phyloP scores from a whole-genome alignment of 257 asterid genomes.

The Striga asiatica region DNA sequence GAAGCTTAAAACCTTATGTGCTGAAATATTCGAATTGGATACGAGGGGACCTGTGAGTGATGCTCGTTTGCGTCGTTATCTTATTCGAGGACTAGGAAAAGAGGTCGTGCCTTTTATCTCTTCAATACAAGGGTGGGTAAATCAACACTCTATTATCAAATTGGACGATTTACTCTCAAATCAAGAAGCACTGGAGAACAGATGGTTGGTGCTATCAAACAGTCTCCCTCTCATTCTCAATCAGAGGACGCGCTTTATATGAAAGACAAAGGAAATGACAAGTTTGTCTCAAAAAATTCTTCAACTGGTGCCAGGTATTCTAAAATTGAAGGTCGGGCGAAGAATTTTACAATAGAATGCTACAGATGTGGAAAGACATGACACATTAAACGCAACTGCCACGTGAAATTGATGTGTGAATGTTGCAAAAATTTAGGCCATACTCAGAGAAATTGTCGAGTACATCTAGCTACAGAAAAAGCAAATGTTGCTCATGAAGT shows the following conservation, averaged over 20 bases:
- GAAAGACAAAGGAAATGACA: neutral
- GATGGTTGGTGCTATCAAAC: neutral
- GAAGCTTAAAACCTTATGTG: too few relatives aligned
- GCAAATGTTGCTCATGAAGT: neutral
- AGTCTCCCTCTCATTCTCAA: neutral
- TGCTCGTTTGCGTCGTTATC: neutral
- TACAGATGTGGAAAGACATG: neutral
- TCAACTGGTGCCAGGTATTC: neutral
- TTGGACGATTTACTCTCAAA: conserved; percentile 15
- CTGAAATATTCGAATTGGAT: too few relatives aligned
- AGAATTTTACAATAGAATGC: neutral
- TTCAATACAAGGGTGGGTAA: conserved; percentile 10
- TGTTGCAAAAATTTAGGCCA: conserved; percentile 11
- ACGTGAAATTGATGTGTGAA: neutral
- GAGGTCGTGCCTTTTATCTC: conserved; percentile 2
- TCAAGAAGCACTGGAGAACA: conserved; percentile 14
- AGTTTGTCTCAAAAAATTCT: neutral
- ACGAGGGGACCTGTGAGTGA: too few relatives aligned
- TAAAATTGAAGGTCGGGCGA: neutral
- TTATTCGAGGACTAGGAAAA: neutral
- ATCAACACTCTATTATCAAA: conserved; percentile 7
- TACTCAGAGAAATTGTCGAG: conserved; percentile 1
- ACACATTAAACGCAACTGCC: neutral
- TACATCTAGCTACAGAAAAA: neutral
- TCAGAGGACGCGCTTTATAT: conserved; percentile 3